A percentile compares a stretch with the other conserved stretches of the same genome.
phyloP scores from a whole-genome alignment of 257 asterid species.

The Lycium barbarum region DNA sequence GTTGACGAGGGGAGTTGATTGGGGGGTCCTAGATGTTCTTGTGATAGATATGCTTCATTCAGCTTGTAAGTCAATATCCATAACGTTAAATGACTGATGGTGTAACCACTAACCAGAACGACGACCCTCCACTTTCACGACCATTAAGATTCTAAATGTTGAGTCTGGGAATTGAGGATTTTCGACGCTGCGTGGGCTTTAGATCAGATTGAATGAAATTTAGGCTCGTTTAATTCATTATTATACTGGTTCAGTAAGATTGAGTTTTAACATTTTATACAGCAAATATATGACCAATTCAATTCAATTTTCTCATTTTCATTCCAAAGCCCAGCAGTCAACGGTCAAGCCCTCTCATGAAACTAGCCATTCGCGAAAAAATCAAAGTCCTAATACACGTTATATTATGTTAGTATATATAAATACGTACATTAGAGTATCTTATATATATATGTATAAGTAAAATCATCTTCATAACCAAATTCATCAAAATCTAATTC shows the following conservation, averaged over 20 bases:
- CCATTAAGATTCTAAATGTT: neutral
- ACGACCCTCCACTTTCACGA: neutral
- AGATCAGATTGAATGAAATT: neutral
- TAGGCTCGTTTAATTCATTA: neutral
- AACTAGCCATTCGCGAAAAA: neutral
- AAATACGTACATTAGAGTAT: neutral
- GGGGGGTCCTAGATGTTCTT: constrained; percentile 95
- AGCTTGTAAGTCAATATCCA: neutral
- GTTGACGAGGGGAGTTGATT: constrained; percentile 91
- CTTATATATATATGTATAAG: neutral
- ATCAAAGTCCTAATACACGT: neutral
- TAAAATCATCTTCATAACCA: neutral
- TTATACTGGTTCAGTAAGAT: neutral
- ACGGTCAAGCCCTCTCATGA: constrained; percentile 11
- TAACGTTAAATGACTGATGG: neutral
- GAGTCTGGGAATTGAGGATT: neutral
- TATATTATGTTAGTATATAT: neutral
- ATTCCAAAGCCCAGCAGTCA: neutral
- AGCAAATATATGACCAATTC: neutral
- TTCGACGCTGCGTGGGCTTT: neutral
- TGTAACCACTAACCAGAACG: neutral
- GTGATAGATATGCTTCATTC: constrained; percentile 89
- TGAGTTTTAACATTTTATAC: neutral
- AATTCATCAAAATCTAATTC: neutral
- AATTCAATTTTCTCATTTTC: constrained; percentile 5